Evolutionary conservation across 352 stramenopile genomes (phyloP).

Genomic region (Hyaloperonospora arabidopsidis): DNA sequence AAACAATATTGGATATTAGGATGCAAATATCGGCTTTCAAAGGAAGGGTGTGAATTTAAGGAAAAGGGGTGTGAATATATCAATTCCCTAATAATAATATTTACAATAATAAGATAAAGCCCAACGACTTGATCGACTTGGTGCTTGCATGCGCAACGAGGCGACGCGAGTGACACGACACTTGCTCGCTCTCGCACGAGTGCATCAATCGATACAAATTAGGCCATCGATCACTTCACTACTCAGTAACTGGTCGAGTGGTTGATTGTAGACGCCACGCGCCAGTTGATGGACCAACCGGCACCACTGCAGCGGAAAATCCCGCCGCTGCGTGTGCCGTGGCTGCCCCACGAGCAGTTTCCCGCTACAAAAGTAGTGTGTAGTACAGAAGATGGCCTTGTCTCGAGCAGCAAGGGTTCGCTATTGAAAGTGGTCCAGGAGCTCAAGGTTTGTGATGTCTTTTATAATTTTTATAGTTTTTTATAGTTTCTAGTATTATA

Average conservation of each 20-base stretch:
- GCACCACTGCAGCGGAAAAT: slow-evolving; percentile 22
- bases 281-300: slow-evolving; percentile 9
- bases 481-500: background rate
- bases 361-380: slow-evolving; percentile 43
- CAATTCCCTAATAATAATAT: too few relatives aligned
- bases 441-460: slow-evolving; percentile 30
- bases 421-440: slow-evolving; percentile 54
- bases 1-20: too few relatives aligned
- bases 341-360: slow-evolving; percentile 65
- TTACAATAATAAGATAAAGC: background rate
- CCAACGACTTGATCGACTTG: background rate
- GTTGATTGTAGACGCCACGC: too few relatives aligned
- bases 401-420: slow-evolving; percentile 40
- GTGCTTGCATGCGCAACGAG: slow-evolving; percentile 19
- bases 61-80: too few relatives aligned
- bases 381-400: slow-evolving; percentile 39
- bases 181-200: slow-evolving; percentile 4
- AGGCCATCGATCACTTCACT: too few relatives aligned
- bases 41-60: too few relatives aligned
- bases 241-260: background rate
- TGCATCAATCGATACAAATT: slow-evolving; percentile 1
- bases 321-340: slow-evolving; percentile 41
- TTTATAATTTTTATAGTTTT: background rate
- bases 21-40: too few relatives aligned
- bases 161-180: slow-evolving; percentile 9